A percentile compares a stretch with the other conserved stretches of the same genome.
Conservation (phyloP, 2,329 filamentous ascomycete genomes). For the Whalleya microplaca region DNA sequence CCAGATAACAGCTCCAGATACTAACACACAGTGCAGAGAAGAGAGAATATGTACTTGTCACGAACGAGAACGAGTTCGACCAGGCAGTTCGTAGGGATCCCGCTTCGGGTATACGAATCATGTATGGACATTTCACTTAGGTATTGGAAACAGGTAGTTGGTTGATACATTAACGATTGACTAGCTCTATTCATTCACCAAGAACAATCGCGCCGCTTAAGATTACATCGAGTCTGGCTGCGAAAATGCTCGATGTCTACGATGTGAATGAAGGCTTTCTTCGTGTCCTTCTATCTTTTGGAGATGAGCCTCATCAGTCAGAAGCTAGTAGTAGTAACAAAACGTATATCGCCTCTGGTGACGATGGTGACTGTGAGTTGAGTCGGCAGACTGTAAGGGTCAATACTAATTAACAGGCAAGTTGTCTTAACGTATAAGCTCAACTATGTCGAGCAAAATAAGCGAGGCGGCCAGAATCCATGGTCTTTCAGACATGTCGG, state of each 20-base stretch:
- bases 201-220: conserved; percentile 10
- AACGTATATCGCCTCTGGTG: background rate
- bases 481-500: conserved; percentile 20
- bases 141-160: too few species aligned
- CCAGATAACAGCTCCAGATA: too few species aligned
- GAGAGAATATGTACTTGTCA: background rate
- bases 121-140: background rate
- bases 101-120: background rate
- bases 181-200: conserved; percentile 9
- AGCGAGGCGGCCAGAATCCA: background rate
- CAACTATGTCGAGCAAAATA: conserved; percentile 19
- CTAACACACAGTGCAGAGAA: background rate
- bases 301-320: conserved; percentile 12
- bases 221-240: background rate
- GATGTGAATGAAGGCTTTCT: conserved; percentile 7
- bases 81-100: background rate
- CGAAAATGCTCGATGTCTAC: conserved; percentile 8
- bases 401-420: background rate
- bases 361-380: background rate
- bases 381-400: background rate
- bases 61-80: background rate
- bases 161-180: too few species aligned
- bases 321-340: conserved; percentile 18
- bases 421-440: conserved; percentile 12
- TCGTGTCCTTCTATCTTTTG: conserved; percentile 13